Evolutionary conservation across 2,329 filamentous ascomycete genomes (phyloP).

Genomic region (Aspergillus pseudotamarii): DNA sequence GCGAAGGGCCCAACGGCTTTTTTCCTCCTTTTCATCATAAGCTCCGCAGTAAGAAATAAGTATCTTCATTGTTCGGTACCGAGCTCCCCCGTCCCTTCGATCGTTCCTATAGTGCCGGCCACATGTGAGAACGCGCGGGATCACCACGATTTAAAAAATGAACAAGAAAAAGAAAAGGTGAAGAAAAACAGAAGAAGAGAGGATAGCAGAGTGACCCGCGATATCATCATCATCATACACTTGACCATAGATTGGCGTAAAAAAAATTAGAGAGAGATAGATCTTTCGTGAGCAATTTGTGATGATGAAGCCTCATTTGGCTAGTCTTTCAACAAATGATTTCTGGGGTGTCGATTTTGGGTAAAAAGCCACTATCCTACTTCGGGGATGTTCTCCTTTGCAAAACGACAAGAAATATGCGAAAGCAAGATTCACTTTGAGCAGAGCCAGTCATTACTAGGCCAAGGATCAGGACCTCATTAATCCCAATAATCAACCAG

Average conservation of each 20-base stretch:
- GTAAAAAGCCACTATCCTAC: neutral
- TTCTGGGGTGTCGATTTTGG: conserved; percentile 12
- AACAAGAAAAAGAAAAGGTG: neutral
- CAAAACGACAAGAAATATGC: neutral
- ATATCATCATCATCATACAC: neutral
- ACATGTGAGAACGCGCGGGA: conserved; percentile 13
- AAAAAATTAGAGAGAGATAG: neutral
- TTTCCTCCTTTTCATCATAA: conserved; percentile 1
- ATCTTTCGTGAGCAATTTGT: conserved; percentile 12
- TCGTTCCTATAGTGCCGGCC: neutral
- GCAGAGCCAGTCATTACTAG: neutral
- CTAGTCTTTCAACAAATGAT: conserved; percentile 16
- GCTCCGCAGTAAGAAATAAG: neutral
- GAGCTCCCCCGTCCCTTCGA: conserved; percentile 3
- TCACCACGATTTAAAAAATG: neutral
- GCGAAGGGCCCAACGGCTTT: conserved; percentile 20
- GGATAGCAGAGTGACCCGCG: neutral
- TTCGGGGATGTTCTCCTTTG: neutral
- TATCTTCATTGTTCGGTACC: conserved; percentile 9
- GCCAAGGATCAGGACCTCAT: neutral
- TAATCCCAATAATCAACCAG: conserved; percentile 13
- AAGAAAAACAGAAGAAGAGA: neutral
- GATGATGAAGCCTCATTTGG: conserved; percentile 17
- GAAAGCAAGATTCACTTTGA: neutral
- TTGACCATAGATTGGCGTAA: conserved; percentile 3